Base-by-base conservation (phyloP, 768 basidiomycete genomes). In the Serpula lacrymans region DNA sequence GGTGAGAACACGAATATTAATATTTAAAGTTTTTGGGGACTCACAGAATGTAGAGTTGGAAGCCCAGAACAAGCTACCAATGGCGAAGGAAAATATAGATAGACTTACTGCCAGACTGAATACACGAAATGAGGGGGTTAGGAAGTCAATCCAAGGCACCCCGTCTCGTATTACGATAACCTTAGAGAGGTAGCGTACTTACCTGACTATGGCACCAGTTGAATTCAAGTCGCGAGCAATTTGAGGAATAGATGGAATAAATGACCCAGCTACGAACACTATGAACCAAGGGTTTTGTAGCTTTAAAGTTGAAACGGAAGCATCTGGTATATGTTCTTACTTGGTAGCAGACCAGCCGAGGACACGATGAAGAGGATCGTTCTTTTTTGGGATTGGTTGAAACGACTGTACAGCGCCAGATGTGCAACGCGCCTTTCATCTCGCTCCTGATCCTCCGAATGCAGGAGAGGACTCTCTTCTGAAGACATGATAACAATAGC, bases 161-260 rank as follows among this genome's bases (percentile, higher is more conserved):
- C n/a, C n/a, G n/a, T n/a, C n/a, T n/a, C 6, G 20, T 2, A 18
- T 6, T 14, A 33, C 4, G 4, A 16, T 13, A 4, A 26, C 6
- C 11, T 10, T 5, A n/a, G 11, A 7, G 13, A 3, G 17, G 11
- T 12, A 21, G 4, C 6, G 22, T 10, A 17, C 42, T 1, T 31
- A 76, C 77, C 77, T 82, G 34, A 87, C 68, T 14, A 82, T 58
- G 8, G 70, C 42, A 0, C 69, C 70, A 0, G 80, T 77, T 0
- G 80, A 69, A n/a, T 72, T 37, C 4, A 88, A 53, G 43, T 88
- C 84, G 17, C 58, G 57, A 2, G 84, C 77, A 43, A 88, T 77
- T 34, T 81, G 70, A 0, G 83, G 82, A 37, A 88, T 82, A 0
- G 77, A 75, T 0, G 84, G 84, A 1, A 84, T 68, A 53, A 88